Conservation (phyloP, 148 eudicot species). For the Rheum nobile region DNA sequence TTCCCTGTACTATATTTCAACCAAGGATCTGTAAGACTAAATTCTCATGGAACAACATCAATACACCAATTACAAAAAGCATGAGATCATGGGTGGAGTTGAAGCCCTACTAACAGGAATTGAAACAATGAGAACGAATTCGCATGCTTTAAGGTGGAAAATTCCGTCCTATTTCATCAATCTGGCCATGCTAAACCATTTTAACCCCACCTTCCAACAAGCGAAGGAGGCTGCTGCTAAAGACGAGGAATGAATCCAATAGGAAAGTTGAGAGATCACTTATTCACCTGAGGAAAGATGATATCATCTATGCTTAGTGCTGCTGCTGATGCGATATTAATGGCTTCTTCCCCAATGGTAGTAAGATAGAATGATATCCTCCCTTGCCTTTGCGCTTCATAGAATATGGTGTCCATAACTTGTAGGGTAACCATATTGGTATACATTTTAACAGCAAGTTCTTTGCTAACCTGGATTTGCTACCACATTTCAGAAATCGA, state of each 20-base stretch:
- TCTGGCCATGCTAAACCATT: too few relatives aligned
- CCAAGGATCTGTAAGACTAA: background rate
- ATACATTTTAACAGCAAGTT: slow-evolving; percentile 54
- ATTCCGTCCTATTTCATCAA: too few relatives aligned
- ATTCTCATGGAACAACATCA: background rate
- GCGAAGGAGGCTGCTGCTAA: too few relatives aligned
- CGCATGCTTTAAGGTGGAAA: too few relatives aligned
- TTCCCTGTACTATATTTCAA: slow-evolving; percentile 51
- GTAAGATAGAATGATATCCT: slow-evolving; percentile 67
- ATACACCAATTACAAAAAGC: too few relatives aligned
- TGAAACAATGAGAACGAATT: too few relatives aligned
- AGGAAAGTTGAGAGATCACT: background rate
- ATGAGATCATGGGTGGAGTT: too few relatives aligned
- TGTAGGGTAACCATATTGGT: slow-evolving; percentile 56
- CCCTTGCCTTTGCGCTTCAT: slow-evolving; percentile 84
- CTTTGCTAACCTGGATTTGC: slow-evolving; percentile 35
- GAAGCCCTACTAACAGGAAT: too few relatives aligned
- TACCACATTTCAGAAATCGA: background rate
- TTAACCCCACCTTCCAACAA: too few relatives aligned
- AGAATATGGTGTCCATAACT: slow-evolving; percentile 60
- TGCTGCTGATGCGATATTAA: slow-evolving; percentile 71
- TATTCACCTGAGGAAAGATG: slow-evolving; percentile 62
- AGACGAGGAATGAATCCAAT: background rate
- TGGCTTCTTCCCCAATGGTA: slow-evolving; percentile 67
- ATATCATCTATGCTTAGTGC: slow-evolving; percentile 55